Evolutionary conservation across 768 basidiomycete species (phyloP).

Genomic region (Galerina sulciceps): DNA sequence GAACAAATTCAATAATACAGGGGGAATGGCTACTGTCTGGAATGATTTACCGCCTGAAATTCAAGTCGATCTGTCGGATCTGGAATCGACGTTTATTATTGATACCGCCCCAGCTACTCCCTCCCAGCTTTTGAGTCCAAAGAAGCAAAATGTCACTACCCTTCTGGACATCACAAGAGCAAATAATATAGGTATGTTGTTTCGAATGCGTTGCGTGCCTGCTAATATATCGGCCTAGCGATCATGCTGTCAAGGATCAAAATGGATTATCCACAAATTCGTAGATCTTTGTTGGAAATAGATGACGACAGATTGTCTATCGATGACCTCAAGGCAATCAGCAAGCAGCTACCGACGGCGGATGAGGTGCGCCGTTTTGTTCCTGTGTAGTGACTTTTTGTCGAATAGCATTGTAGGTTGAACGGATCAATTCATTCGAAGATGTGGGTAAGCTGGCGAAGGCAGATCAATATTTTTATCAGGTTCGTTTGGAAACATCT

Average conservation of each 20-base stretch:
- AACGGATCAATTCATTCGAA: slow-evolving; percentile 68
- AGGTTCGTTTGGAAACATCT: slow-evolving; percentile 47
- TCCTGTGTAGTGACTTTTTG: background rate
- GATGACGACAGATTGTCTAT: slow-evolving; percentile 69
- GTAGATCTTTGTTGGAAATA: slow-evolving; percentile 70
- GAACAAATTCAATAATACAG: slow-evolving; percentile 68
- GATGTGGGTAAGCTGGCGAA: slow-evolving; percentile 78
- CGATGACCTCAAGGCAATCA: slow-evolving; percentile 80
- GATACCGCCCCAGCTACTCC: slow-evolving; percentile 47
- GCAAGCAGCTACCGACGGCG: slow-evolving; percentile 74
- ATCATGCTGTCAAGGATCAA: slow-evolving; percentile 87
- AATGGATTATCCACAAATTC: slow-evolving; percentile 63
- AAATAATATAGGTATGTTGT: slow-evolving; percentile 74
- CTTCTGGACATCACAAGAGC: slow-evolving; percentile 82
- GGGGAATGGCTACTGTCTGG: slow-evolving; percentile 67
- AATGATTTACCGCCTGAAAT: slow-evolving; percentile 49
- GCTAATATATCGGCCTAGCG: slow-evolving; percentile 40
- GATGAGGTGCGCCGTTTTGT: slow-evolving; percentile 64
- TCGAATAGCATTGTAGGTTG: slow-evolving; percentile 43
- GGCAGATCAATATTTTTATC: slow-evolving; percentile 81
- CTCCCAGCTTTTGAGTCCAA: slow-evolving; percentile 46
- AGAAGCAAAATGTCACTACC: slow-evolving; percentile 68
- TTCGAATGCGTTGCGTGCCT: background rate
- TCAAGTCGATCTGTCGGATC: slow-evolving; percentile 65
- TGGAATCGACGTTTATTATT: slow-evolving; percentile 75